These are phyloP conservation scores for Pleurotus salmoneostramineus DNA, from an alignment of 768 basidiomycete genomes.

Conservation along the genomic window DNA sequence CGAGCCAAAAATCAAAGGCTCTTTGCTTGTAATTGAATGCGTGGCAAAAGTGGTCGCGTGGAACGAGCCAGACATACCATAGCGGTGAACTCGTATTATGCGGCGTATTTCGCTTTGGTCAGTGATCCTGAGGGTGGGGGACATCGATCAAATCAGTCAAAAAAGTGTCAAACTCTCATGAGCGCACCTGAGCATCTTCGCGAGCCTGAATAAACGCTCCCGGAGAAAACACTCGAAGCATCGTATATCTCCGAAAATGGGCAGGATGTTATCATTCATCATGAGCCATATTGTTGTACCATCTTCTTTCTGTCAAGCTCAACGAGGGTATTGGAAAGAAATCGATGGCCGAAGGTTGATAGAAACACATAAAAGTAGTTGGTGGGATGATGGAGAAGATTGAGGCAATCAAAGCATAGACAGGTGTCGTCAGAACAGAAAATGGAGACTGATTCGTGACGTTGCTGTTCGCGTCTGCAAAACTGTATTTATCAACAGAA, in stretches of 20 bases:
- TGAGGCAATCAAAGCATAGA: not conserved
- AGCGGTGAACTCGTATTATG: not conserved
- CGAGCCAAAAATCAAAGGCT: too few relatives aligned
- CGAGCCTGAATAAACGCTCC: constrained; percentile 1
- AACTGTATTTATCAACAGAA: not conserved
- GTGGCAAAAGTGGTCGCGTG: not conserved
- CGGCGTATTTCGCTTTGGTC: not conserved
- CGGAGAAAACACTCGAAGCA: not conserved
- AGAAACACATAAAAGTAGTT: too few relatives aligned
- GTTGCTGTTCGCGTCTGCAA: not conserved
- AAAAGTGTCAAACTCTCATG: not conserved
- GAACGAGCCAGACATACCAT: not conserved
- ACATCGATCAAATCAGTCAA: constrained; percentile 6
- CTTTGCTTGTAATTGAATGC: too few relatives aligned
- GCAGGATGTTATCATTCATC: not conserved
- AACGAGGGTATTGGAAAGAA: not conserved
- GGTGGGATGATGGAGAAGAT: not conserved
- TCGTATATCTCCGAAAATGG: not conserved
- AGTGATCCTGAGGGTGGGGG: constrained; percentile 2
- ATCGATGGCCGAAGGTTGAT: too few relatives aligned
- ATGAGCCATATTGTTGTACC: not conserved
- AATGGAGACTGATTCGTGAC: not conserved
- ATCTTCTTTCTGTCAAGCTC: not conserved
- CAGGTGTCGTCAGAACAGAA: not conserved
- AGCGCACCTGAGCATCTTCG: constrained; percentile 4